phyloP scores from a whole-genome alignment of 1,139 yeast genomes.

The Diutina rugosa region DNA sequence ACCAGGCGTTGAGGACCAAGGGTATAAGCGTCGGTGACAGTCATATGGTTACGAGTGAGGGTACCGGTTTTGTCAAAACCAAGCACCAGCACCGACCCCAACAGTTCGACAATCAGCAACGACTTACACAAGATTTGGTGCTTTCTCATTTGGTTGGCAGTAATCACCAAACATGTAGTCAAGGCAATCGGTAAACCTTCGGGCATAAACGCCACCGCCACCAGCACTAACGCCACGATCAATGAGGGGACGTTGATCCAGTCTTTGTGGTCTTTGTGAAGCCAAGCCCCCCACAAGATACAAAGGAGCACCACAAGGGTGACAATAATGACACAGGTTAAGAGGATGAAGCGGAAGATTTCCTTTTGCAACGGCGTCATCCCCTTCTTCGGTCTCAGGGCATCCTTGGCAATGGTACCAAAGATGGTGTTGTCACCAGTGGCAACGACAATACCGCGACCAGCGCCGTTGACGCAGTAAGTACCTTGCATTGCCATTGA shows the following conservation, averaged over 20 bases:
- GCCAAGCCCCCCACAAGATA: conserved; percentile 36
- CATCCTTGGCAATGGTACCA: conserved; percentile 20
- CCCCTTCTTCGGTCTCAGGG: conserved; percentile 17
- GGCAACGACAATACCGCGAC: conserved; percentile 18
- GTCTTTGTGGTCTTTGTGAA: conserved; percentile 14
- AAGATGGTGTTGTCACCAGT: conserved; percentile 21
- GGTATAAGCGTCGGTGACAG: conserved; percentile 14
- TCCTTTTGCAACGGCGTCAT: conserved; percentile 21
- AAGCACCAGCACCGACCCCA: conserved; percentile 21
- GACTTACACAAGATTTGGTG: conserved; percentile 18
- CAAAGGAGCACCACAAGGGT: conserved; percentile 12
- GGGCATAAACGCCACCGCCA: conserved; percentile 22
- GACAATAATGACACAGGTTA: conserved; percentile 12
- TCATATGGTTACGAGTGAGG: conserved; percentile 21
- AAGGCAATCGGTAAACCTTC: conserved; percentile 25
- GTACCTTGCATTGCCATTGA: conserved; percentile 37
- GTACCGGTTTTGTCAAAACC: conserved; percentile 27
- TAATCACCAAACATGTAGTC: conserved; percentile 19
- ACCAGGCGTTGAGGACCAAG: conserved; percentile 10
- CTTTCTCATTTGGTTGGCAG: conserved; percentile 18
- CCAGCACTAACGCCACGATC: conserved; percentile 19
- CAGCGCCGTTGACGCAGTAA: conserved; percentile 17
- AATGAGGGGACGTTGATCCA: conserved; percentile 22
- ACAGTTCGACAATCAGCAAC: conserved; percentile 19
- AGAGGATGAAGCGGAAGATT: conserved; percentile 15